Base-by-base conservation (phyloP, 2,329 filamentous ascomycete species). In the Aspergillus puulaauensis region DNA sequence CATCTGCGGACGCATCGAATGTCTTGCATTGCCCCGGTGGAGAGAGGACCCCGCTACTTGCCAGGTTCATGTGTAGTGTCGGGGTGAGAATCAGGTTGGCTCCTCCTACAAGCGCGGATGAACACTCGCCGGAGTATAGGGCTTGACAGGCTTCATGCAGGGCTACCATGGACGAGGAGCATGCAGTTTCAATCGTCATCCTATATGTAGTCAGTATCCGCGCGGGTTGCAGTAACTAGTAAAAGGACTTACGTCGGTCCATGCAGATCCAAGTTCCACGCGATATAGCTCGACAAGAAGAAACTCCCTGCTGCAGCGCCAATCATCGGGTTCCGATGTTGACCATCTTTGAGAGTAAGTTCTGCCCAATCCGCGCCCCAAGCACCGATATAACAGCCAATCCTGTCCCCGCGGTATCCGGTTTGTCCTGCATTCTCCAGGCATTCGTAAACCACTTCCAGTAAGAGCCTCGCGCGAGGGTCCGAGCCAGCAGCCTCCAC, bases 1-100 rank as follows among this genome's bases (percentile, higher is more conserved):
- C 81, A 64, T 82, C 77, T 0, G 80, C 82, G 3, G 66, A 54
- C 4, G 72, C 71, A 51, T 80, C 78, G 52, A 80, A 82, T 2
- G 78, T 72, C 43, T 78, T 79, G 56, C 80, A 83, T 8, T 72
- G 65, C 0, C 81, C 81, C 12, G 70, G 74, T 0, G 72, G 69
- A 11, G 74, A 79, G 0, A 82, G 57, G 35, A 82, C 63, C 27
- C 54, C 52, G 21, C 58, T 61, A 4, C 63, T 57, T 0, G 62
- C 58, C 50, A 68, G 63, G 4, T 55, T 56, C 11, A 50, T 57
- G 2, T 52, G 68, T 59, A 70, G 56, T 0, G 69, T 65, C 2
- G 68, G 68, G n/a, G 65, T 65, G 11, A 69, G 63, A 7, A 61
- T 59, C n/a, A 61, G 33, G 19, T 52, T 59, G 2, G 71, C 65